phyloP scores from a whole-genome alignment of 2,329 filamentous ascomycete genomes.

The Corinectria fuckeliana region DNA sequence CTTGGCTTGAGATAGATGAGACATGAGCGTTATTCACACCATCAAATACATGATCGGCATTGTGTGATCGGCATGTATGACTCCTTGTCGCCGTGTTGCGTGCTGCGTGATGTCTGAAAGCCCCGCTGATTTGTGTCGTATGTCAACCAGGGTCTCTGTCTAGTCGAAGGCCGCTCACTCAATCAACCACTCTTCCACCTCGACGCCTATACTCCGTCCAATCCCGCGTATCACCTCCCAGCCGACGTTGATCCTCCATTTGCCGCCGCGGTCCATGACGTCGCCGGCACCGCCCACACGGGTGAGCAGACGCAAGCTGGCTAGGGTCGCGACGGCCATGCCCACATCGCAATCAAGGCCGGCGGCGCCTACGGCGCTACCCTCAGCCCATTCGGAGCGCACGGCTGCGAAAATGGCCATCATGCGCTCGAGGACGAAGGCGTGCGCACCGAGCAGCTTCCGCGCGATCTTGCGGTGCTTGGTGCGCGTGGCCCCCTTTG shows the following conservation, averaged over 20 bases:
- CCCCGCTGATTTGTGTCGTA: background rate
- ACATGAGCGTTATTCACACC: constrained; percentile 18
- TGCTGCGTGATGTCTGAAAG: constrained; percentile 10
- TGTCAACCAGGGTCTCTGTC: background rate
- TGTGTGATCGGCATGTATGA: constrained; percentile 21
- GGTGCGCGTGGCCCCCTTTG: constrained; percentile 42
- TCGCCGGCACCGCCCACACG: constrained; percentile 69
- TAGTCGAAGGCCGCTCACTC: constrained; percentile 52
- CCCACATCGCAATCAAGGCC: constrained; percentile 62
- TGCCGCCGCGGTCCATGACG: constrained; percentile 70
- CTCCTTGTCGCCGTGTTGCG: constrained; percentile 7
- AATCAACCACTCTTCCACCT: constrained; percentile 77
- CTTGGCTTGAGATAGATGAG: constrained; percentile 26
- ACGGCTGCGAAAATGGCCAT: constrained; percentile 78
- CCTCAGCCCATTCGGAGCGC: constrained; percentile 58
- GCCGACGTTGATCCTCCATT: constrained; percentile 80
- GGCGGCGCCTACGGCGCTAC: constrained; percentile 35
- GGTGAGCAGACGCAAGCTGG: constrained; percentile 72
- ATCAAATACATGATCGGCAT: constrained; percentile 24
- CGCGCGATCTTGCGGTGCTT: constrained; percentile 77
- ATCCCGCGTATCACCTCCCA: constrained; percentile 78
- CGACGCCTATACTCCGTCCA: constrained; percentile 77
- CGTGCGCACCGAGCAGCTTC: constrained; percentile 77
- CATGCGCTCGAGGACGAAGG: constrained; percentile 79
- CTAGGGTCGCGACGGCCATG: constrained; percentile 74